phyloP scores from a whole-genome alignment of 2,329 filamentous ascomycete genomes.

The Fusarium sp. region DNA sequence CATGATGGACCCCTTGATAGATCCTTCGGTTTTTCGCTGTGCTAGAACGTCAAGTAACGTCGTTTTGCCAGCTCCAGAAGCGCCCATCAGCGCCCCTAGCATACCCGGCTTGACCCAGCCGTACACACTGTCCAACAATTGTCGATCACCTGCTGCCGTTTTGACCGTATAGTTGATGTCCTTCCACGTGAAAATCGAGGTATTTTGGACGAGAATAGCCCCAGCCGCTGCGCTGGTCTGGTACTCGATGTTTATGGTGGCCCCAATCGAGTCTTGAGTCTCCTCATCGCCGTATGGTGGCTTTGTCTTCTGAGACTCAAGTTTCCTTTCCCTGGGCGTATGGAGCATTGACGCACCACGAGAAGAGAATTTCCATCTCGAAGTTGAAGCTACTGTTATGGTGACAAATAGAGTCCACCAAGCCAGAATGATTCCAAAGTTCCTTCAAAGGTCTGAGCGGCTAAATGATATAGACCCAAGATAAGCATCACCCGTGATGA shows the following conservation, averaged over 20 bases:
- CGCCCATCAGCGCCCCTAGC: conserved; percentile 82
- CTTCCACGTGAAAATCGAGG: conserved; percentile 81
- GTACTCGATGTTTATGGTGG: conserved; percentile 65
- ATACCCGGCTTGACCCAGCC: conserved; percentile 88
- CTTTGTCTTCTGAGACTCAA: too few species aligned
- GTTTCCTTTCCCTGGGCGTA: too few species aligned
- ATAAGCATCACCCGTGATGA: too few species aligned
- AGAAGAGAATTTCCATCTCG: too few species aligned
- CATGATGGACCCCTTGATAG: conserved; percentile 80
- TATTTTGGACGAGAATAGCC: conserved; percentile 70
- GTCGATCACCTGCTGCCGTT: conserved; percentile 71
- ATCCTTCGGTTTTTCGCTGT: conserved; percentile 81
- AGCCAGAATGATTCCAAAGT: too few species aligned
- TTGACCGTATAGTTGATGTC: conserved; percentile 79
- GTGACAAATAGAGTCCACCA: too few species aligned
- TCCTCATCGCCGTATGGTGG: too few species aligned
- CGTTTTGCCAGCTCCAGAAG: conserved; percentile 87
- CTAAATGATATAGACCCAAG: too few species aligned
- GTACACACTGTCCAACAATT: conserved; percentile 83
- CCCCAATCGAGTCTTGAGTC: too few species aligned
- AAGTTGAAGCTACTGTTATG: too few species aligned
- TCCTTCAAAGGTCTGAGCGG: too few species aligned
- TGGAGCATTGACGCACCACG: too few species aligned
- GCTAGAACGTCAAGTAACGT: conserved; percentile 87
- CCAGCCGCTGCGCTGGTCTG: conserved; percentile 49